Evolutionary conservation across 371 early-diverging fungal species (phyloP), one percentile per base, ranked within the genome.

Genomic region (Mortierella sp.): DNA sequence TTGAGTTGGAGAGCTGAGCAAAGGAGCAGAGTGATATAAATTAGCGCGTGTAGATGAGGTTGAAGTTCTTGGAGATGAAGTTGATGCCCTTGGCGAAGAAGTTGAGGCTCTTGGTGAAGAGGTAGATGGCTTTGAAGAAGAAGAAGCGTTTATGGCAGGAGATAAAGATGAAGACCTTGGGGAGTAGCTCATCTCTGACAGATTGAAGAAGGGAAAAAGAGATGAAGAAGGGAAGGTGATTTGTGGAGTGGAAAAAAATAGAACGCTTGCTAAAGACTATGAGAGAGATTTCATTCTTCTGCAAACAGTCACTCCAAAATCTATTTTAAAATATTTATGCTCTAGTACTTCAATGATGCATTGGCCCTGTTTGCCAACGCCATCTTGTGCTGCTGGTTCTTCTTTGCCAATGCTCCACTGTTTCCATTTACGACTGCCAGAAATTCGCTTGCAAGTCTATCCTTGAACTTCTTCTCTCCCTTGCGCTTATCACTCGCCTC

Each of bases 361-460:
- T 93, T 93, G n/a, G 94, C 91, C 75, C 97, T 88, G 86, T 96
- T 96, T 22, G 93, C 87, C 82, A 91, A 72, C 51, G 89, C 95
- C 78, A 70, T 63, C 84, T 85, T 94, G 85, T 92, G 93, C 72
- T 89, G 65, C 61, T 86, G 84, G 68, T 85, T 77, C 72, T 88
- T 89, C 76, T 87, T 85, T 65, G 83, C 75, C 60, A 98, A 79
- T 3, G 92, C 93, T 9, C 87, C 76, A 70, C 92, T 91, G 57
- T 88, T 87, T 19, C 94, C 95, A 68, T 93, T 89, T 62, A 92
- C 85, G 37, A 98, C 90, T 22, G 93, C 93, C 76, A 93, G 83
- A 22, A 98, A 79, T 75, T 98, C 97, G 34, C 86, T 89, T 28
- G 93, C 95, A 72, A 98, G 84, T 15, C 96, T 83, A 70, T 91